Conservation (phyloP, 139 green algal species). For the Picochlorum sp. region DNA sequence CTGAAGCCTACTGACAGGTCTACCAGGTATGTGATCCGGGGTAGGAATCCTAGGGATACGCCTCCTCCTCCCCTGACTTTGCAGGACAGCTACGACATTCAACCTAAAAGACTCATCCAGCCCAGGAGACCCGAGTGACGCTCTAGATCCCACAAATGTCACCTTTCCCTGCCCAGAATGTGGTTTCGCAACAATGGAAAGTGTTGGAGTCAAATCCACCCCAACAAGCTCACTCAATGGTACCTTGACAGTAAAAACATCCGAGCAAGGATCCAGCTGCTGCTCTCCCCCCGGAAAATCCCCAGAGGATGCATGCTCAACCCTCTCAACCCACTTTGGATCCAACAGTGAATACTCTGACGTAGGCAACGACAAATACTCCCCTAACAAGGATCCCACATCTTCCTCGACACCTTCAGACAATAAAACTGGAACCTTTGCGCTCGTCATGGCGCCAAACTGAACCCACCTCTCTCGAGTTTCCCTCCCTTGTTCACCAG, state of each 20-base stretch:
- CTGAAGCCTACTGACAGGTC: conserved; percentile 23
- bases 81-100: conserved; percentile 20
- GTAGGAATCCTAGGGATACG: conserved; percentile 1
- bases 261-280: conserved; percentile 1
- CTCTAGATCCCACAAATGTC: conserved; percentile 16
- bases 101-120: conserved; percentile 22
- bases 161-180: conserved; percentile 8
- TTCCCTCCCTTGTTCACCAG: neutral
- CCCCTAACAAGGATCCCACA: neutral
- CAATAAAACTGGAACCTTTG: neutral
- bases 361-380: conserved; percentile 27
- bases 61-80: neutral
- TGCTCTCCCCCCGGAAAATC: neutral
- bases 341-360: conserved; percentile 31
- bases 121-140: conserved; percentile 16
- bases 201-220: conserved; percentile 20
- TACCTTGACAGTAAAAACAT: conserved; percentile 19
- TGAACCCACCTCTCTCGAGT: conserved; percentile 23
- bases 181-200: conserved; percentile 7
- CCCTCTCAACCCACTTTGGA: conserved; percentile 24
- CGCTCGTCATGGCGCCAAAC: conserved; percentile 10
- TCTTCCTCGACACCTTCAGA: neutral
- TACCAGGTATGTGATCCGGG: conserved; percentile 24
- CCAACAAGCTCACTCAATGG: conserved; percentile 23
- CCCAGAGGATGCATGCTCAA: neutral